These are phyloP conservation scores for Pseudocercospora vitis DNA, from an alignment of 2,329 filamentous ascomycete species.

Conservation along the genomic window DNA sequence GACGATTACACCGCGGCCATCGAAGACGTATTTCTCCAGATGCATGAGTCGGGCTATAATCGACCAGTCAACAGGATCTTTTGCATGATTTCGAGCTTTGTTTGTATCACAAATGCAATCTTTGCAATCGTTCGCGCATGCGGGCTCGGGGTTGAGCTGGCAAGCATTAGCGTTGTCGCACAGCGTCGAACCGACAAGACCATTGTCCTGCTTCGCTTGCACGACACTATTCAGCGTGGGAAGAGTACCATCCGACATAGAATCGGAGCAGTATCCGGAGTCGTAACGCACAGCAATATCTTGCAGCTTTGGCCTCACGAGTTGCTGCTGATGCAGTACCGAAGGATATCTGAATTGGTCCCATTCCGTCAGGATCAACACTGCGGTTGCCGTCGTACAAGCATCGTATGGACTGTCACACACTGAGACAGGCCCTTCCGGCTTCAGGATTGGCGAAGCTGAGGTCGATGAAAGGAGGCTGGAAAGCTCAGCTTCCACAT, in stretches of 20 bases:
- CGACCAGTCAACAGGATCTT: conserved; percentile 33
- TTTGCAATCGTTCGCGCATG: neutral
- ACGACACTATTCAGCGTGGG: conserved; percentile 10
- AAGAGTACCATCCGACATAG: conserved; percentile 6
- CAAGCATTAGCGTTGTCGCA: neutral
- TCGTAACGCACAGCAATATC: conserved; percentile 1
- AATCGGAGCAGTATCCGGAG: conserved; percentile 6
- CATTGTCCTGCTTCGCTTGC: neutral
- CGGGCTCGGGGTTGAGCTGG: conserved; percentile 5
- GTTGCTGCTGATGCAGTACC: conserved; percentile 15
- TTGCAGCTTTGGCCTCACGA: conserved; percentile 15
- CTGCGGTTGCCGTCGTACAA: conserved; percentile 33
- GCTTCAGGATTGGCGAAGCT: conserved; percentile 7
- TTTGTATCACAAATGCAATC: conserved; percentile 4
- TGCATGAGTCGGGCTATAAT: conserved; percentile 34
- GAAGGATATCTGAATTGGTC: conserved; percentile 33
- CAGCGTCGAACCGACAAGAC: neutral
- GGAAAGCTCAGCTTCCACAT: conserved; percentile 36
- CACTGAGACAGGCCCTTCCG: conserved; percentile 23
- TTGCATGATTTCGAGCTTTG: neutral
- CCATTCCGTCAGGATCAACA: conserved; percentile 37
- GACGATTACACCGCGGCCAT: conserved; percentile 38
- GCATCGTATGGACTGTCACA: conserved; percentile 32
- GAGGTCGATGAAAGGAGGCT: conserved; percentile 17
- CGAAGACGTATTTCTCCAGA: conserved; percentile 38